These are phyloP conservation scores for Clonostachys byssicola DNA, from an alignment of 2,329 filamentous ascomycete species.

Conservation along the genomic window DNA sequence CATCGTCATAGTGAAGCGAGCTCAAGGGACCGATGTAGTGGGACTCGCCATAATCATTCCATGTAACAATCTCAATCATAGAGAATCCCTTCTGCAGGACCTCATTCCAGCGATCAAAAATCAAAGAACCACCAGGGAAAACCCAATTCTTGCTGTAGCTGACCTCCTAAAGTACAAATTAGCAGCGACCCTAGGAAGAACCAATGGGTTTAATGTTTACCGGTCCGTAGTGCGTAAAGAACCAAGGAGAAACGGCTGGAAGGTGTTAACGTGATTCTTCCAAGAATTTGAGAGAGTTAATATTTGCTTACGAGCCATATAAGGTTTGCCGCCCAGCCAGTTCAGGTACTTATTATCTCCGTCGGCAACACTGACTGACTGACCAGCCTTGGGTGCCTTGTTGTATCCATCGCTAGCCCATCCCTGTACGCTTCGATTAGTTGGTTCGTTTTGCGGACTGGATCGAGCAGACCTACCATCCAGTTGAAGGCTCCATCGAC, in stretches of 20 bases:
- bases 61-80: constrained; percentile 42
- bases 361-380: constrained; percentile 32
- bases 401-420: constrained; percentile 42
- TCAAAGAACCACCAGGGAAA: constrained; percentile 54
- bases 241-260: constrained; percentile 30
- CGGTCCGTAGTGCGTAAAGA: constrained; percentile 42
- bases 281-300: no score
- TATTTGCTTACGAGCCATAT: constrained; percentile 30
- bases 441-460: no score
- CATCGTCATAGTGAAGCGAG: constrained; percentile 33
- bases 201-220: constrained; percentile 9
- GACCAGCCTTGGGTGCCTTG: constrained; percentile 35
- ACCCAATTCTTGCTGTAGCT: constrained; percentile 50
- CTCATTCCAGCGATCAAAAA: constrained; percentile 52
- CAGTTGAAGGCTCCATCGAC: constrained; percentile 43
- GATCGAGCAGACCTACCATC: constrained; percentile 15
- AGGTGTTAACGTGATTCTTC: no score
- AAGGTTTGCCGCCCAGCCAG: constrained; percentile 34
- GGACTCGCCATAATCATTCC: constrained; percentile 48
- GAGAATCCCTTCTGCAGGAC: constrained; percentile 33
- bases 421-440: constrained; percentile 6
- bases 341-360: constrained; percentile 26
- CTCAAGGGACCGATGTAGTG: constrained; percentile 47
- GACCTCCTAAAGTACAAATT: constrained; percentile 16
- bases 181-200: no score